Evolutionary conservation across 306 rosid species (phyloP), one percentile per base, ranked within the genome.

Genomic region (Vigna nakashimae): DNA sequence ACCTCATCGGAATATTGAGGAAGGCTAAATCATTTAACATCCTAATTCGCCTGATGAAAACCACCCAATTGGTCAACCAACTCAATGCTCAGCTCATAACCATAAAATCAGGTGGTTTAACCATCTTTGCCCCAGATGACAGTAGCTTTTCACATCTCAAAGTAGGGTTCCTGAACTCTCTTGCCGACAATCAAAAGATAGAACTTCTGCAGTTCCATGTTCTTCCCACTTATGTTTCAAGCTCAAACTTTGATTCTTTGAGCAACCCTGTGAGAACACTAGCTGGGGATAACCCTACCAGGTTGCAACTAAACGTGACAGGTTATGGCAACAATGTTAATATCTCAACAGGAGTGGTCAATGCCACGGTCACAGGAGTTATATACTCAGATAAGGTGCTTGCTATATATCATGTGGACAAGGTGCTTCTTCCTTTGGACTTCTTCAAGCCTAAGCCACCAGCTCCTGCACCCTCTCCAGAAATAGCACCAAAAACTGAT

Each of bases 201-300:
- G 77, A 88, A 53, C 87, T 86, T 40, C 10, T 86, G 14, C 90
- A 85, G 58, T 88, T 73, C 81, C 89, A 88, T n/a, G 24, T 88
- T 40, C 73, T 88, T 28, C 87, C 88, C 18, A 62, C 69, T 15
- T 82, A 69, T 26, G 75, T 88, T 2, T 62, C 90, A 1, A 71
- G 87, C 34, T 74, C 88, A 6, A 88, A 88, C 65, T 86, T 88
- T 50, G 88, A 88, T 69, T 84, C 90, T 20, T 66, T 88, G 9
- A 77, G 87, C 79, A 86, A 88, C 63, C 88, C 88, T 0, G 82
- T 88, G 15, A 71, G 85, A 32, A 88, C 90, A 40, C 88, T 86
- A 52, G 92, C 90, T 3, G 87, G 90, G 6, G 89, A 79, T 28
- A 73, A 67, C 52, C 73, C 79, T 14, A 2, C 1, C 4, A 74